A percentile compares a stretch with the other conserved stretches of the same genome.
These are phyloP conservation scores for Elsinoe ampelina DNA, from an alignment of 2,329 filamentous ascomycete species.

Conservation along the genomic window DNA sequence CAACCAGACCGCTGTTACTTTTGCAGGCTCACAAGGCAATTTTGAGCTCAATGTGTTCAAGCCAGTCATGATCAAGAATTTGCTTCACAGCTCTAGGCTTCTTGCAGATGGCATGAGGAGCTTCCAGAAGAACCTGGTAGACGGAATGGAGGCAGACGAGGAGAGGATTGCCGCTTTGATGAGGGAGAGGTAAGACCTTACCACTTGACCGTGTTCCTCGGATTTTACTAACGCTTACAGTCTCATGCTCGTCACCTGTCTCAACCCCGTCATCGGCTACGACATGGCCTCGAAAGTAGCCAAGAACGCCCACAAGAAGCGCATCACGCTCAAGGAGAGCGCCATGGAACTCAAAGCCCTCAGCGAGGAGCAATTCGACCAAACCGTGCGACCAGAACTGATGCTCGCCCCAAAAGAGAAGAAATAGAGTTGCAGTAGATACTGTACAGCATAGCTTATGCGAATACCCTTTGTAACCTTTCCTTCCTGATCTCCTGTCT, in stretches of 20 bases:
- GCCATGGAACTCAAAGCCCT: slow-evolving; percentile 88
- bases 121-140: slow-evolving; percentile 88
- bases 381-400: slow-evolving; percentile 80
- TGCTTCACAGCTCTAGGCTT: slow-evolving; percentile 83
- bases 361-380: slow-evolving; percentile 81
- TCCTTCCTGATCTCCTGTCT: background rate
- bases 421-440: slow-evolving; percentile 34
- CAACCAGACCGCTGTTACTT: slow-evolving; percentile 86
- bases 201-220: background rate
- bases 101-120: slow-evolving; percentile 87
- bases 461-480: background rate
- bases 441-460: slow-evolving; percentile 4
- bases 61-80: slow-evolving; percentile 88
- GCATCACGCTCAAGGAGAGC: slow-evolving; percentile 82
- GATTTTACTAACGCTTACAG: slow-evolving; percentile 35
- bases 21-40: slow-evolving; percentile 94
- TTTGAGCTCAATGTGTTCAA: slow-evolving; percentile 99
- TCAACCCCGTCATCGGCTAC: slow-evolving; percentile 95
- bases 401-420: slow-evolving; percentile 80
- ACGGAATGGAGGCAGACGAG: slow-evolving; percentile 85
- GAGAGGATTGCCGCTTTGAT: slow-evolving; percentile 80
- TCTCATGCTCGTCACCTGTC: slow-evolving; percentile 94
- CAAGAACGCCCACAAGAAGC: slow-evolving; percentile 99
- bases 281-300: slow-evolving; percentile 96
- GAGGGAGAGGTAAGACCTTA: slow-evolving; percentile 70